Base-by-base conservation (phyloP, 768 basidiomycete species). In the Boletus subcaerulescens region DNA sequence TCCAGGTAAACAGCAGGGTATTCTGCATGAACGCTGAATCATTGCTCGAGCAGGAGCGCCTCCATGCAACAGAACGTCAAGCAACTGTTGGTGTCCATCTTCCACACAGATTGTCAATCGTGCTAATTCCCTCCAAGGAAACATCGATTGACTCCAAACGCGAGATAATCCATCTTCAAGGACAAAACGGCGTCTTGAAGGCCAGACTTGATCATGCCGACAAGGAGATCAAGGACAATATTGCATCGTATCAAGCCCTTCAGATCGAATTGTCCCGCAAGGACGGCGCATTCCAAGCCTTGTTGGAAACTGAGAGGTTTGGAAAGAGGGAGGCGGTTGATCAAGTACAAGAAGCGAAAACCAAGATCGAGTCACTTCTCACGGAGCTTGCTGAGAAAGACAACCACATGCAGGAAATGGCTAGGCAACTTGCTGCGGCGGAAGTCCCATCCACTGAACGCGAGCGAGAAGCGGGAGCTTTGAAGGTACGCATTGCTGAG, bases 1-100 rank as follows among this genome's bases (percentile, higher is more conserved):
- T 80, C 13, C 83, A 81, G 67, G 80, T 78, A 57, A 61, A 36
- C 13, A 50, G 13, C 31, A 29, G 0, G 3, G 12, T 39, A 18
- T 45, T 44, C 13, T 12, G 14, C 5, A 9, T 8, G 12, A 52
- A 29, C 26, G 29, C 36, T 24, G 14, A 49, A 39, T 31, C 38
- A 13, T 41, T 7, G 24, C 48, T 33, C 2, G 35, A 32, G 35
- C 29, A 70, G 69, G 69, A 70, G 38, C 64, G 58, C 18, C 53
- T 71, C 45, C 53, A 60, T 36, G 54, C 36, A 15, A 46, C 58
- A 5, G 64, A 67, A 45, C 56, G 45, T 47, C 57, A 58, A 32
- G 52, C 54, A 36, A 46, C 40, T 1, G 64, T 71, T 33, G 10
- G 68, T 58, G 31, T 53, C 31, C 20, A 41, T 41, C 18, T 40